phyloP scores from a whole-genome alignment of 75 land plant genomes.

The Picea glauca region DNA sequence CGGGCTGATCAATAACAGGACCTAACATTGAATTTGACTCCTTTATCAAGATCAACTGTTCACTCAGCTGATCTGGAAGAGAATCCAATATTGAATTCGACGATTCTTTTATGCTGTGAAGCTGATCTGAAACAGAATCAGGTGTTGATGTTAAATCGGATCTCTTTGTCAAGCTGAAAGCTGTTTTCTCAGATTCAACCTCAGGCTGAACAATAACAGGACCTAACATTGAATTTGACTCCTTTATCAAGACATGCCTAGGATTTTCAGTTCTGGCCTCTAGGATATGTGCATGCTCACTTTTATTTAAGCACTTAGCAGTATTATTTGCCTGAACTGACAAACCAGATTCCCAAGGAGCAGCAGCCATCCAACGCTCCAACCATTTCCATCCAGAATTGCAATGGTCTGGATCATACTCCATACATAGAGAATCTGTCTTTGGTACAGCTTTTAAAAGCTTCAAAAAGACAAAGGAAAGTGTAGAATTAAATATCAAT shows the following conservation, averaged over 20 bases:
- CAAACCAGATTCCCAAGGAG: slow-evolving; percentile 13
- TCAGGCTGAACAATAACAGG: slow-evolving; percentile 19
- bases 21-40: too few relatives aligned
- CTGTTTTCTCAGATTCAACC: slow-evolving; percentile 26
- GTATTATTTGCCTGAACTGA: slow-evolving; percentile 3
- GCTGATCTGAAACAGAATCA: background rate
- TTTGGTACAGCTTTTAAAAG: slow-evolving; percentile 42
- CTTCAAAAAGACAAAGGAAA: slow-evolving; percentile 14
- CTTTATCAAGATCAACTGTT: background rate
- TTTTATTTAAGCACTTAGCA: slow-evolving; percentile 2
- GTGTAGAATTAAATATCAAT: background rate
- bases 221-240: background rate
- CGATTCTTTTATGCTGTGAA: background rate
- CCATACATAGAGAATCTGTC: slow-evolving; percentile 28
- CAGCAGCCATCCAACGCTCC: slow-evolving; percentile 53
- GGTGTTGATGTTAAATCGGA: background rate
- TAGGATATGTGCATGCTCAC: background rate
- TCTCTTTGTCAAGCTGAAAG: slow-evolving; percentile 5
- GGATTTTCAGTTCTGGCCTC: background rate
- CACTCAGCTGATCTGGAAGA: background rate
- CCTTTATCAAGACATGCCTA: slow-evolving; percentile 9
- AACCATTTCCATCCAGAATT: slow-evolving; percentile 62
- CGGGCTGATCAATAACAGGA: too few relatives aligned
- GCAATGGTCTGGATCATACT: slow-evolving; percentile 37
- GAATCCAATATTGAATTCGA: slow-evolving; percentile 1